Evolutionary conservation across 1,284 basidiomycete genomes (phyloP).

Genomic region (Meira nashicola): DNA sequence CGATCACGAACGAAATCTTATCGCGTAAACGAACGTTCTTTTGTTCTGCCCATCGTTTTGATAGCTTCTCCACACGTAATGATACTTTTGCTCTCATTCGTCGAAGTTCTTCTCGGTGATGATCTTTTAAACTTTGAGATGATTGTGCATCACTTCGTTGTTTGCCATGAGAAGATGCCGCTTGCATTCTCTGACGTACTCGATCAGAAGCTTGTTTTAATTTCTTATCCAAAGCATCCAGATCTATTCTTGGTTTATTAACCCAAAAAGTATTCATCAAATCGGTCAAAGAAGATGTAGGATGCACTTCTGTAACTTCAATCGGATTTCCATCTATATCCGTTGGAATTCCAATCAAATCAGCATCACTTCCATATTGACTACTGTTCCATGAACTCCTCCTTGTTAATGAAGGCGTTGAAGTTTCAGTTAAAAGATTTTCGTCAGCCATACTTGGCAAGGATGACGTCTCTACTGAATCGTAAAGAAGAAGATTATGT

Average conservation of each 20-base stretch:
- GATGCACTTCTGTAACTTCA: neutral
- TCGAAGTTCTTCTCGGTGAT: neutral
- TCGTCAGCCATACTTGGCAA: too few species aligned
- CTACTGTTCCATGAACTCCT: too few species aligned
- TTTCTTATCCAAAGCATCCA: constrained; percentile 5
- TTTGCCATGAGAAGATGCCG: neutral
- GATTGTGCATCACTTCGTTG: neutral
- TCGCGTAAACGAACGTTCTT: constrained; percentile 68
- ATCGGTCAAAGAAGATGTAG: constrained; percentile 2
- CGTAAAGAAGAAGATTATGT: too few species aligned
- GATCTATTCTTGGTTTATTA: neutral
- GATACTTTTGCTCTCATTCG: constrained; percentile 61
- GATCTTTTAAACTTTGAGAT: neutral
- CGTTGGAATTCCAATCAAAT: neutral
- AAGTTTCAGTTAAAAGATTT: too few species aligned
- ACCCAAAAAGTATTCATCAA: constrained; percentile 1
- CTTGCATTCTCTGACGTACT: constrained; percentile 4
- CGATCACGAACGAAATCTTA: constrained; percentile 74
- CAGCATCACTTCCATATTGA: too few species aligned
- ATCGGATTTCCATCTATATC: constrained; percentile 7
- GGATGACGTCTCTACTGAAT: too few species aligned
- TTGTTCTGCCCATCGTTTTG: constrained; percentile 75
- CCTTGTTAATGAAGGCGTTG: too few species aligned
- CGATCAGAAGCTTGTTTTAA: neutral
- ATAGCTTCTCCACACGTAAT: constrained; percentile 66